phyloP scores from a whole-genome alignment of 2,329 filamentous ascomycete species.

The Dactylonectria macrodidyma region DNA sequence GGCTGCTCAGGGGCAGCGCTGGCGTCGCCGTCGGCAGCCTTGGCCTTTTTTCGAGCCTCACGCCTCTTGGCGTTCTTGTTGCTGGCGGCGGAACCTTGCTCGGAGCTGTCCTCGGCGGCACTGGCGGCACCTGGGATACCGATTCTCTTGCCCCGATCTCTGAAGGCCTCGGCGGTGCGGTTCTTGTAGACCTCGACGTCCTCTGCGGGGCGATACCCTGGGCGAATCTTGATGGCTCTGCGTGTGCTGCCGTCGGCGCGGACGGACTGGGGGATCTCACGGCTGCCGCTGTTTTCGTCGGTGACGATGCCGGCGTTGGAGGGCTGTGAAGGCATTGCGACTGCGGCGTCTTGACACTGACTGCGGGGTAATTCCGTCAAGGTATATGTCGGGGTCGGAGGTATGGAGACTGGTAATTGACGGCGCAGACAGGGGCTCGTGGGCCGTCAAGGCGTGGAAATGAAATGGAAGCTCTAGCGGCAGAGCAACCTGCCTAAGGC shows the following conservation, averaged over 20 bases:
- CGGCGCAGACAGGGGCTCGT: slow-evolving; percentile 22
- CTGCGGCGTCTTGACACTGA: slow-evolving; percentile 12
- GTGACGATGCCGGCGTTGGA: slow-evolving; percentile 83
- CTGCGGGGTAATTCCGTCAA: slow-evolving; percentile 34
- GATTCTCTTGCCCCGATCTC: slow-evolving; percentile 76
- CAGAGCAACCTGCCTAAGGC: slow-evolving; percentile 17
- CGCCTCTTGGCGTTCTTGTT: slow-evolving; percentile 90
- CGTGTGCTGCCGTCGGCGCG: slow-evolving; percentile 92
- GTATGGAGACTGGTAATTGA: slow-evolving; percentile 17
- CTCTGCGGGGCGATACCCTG: slow-evolving; percentile 94
- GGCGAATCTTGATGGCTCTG: slow-evolving; percentile 93
- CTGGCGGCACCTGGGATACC: slow-evolving; percentile 81
- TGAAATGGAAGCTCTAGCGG: slow-evolving; percentile 10
- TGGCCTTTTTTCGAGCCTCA: slow-evolving; percentile 70
- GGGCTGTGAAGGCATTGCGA: slow-evolving; percentile 63
- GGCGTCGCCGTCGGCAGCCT: slow-evolving; percentile 73
- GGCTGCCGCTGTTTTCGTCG: slow-evolving; percentile 81
- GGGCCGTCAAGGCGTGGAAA: slow-evolving; percentile 9
- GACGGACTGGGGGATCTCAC: slow-evolving; percentile 89
- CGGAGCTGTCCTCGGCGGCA: slow-evolving; percentile 64
- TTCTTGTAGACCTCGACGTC: slow-evolving; percentile 98
- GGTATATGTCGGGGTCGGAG: slow-evolving; percentile 30
- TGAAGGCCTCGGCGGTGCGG: slow-evolving; percentile 87
- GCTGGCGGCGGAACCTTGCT: slow-evolving; percentile 65
- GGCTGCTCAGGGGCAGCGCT: slow-evolving; percentile 53